A percentile compares a stretch with the other conserved stretches of the same genome.
Conservation (phyloP, 2,329 filamentous ascomycete species). For the Penicillium occitanis region DNA sequence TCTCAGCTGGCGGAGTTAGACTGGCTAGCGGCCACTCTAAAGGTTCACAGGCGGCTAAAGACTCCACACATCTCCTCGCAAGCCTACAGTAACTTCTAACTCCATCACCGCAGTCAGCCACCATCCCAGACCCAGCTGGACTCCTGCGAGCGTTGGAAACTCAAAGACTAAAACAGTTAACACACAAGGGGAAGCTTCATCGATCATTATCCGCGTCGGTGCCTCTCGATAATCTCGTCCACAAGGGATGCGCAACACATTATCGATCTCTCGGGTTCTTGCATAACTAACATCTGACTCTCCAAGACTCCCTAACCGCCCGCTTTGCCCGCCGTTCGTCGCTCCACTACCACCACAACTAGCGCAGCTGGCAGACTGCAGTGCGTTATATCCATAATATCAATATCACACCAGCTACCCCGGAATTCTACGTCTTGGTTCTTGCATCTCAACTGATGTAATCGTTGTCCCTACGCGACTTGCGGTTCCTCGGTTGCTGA, state of each 20-base stretch:
- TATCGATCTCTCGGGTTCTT: not conserved
- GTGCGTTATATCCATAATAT: not conserved
- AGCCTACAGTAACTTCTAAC: not conserved
- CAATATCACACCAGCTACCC: not conserved
- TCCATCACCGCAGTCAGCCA: slow-evolving; percentile 9
- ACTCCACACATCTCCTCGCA: slow-evolving; percentile 14
- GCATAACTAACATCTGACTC: slow-evolving; percentile 1
- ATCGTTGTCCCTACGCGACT: not conserved
- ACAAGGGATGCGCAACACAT: slow-evolving; percentile 2
- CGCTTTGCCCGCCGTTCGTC: not conserved
- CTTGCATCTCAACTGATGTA: slow-evolving; percentile 2
- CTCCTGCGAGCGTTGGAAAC: not conserved
- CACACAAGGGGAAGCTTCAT: not conserved
- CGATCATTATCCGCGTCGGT: not conserved
- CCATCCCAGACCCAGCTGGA: not conserved
- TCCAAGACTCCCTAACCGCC: not conserved
- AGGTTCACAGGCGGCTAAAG: slow-evolving; percentile 17
- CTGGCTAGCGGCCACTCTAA: slow-evolving; percentile 1
- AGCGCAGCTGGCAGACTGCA: not conserved
- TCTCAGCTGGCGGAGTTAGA: slow-evolving; percentile 14
- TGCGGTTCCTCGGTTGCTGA: not conserved
- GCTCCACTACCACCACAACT: slow-evolving; percentile 4
- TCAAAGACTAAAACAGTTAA: not conserved
- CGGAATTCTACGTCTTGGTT: not conserved
- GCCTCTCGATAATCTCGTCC: not conserved